Evolutionary conservation across 257 asterid species (phyloP).

Genomic region (Primulina eburnea): DNA sequence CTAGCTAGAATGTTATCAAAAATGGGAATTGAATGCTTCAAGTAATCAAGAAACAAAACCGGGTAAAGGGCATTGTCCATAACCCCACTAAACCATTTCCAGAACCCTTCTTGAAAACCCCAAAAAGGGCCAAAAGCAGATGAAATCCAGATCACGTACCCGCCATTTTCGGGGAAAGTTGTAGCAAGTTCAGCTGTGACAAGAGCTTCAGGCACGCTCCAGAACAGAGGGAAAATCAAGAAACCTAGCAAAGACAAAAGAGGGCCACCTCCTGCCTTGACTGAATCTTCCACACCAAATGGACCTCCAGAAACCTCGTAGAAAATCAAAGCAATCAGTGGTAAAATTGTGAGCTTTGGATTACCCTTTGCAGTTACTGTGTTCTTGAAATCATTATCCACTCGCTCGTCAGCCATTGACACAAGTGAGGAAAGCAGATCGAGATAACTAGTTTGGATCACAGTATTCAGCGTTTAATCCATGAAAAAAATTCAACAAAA

Average conservation of each 20-base stretch:
- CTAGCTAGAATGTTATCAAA: conserved; percentile 46
- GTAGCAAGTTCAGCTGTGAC: conserved; percentile 83
- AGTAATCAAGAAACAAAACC: conserved; percentile 80
- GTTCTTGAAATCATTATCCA: conserved; percentile 27
- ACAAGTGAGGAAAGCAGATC: conserved; percentile 8
- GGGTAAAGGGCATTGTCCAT: conserved; percentile 96
- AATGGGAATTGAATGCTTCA: conserved; percentile 71
- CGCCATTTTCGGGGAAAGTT: conserved; percentile 78
- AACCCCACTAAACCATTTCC: conserved; percentile 97
- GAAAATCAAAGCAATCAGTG: conserved; percentile 78
- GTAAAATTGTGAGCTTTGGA: conserved; percentile 65
- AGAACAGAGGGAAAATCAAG: conserved; percentile 69
- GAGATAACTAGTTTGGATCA: not conserved
- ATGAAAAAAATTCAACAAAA: not conserved
- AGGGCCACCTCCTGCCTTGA: conserved; percentile 74
- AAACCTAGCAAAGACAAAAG: conserved; percentile 69
- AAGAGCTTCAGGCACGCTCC: conserved; percentile 92
- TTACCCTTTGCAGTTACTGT: conserved; percentile 22
- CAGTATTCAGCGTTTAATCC: not conserved
- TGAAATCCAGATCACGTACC: conserved; percentile 81
- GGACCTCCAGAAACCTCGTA: conserved; percentile 96
- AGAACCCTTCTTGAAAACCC: conserved; percentile 85
- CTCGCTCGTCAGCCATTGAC: conserved; percentile 44
- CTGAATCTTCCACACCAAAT: conserved; percentile 89
- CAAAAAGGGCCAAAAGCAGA: conserved; percentile 81